Evolutionary conservation across 1,284 basidiomycete genomes (phyloP), one percentile per base, ranked within the genome.

Genomic region (Malassezia psittaci): DNA sequence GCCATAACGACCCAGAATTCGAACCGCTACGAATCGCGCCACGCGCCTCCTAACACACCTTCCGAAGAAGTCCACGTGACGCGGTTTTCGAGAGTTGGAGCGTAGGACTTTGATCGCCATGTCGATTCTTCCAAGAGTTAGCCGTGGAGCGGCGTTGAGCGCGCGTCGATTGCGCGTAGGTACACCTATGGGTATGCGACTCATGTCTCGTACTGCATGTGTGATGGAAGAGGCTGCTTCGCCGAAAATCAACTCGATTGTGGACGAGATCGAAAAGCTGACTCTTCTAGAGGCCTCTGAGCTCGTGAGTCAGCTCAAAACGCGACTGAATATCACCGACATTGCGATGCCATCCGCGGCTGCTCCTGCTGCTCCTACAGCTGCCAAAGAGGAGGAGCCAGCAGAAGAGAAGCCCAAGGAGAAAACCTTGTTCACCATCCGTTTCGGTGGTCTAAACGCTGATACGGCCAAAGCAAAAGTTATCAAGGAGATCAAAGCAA

Each of bases 241-340:
- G 49, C 82, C 88, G 21, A 85, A 83, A 74, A 82, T 99, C 64
- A 79, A 78, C 53, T 82, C 82, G 54, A 86, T 99, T 66, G 94
- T 98, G 24, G 89, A 98, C 76, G 85, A 89, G 76, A 96, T 99
- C 66, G 88, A 91, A 24, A 79, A 81, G 36, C 77, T 98, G 62
- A 91, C 90, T 18, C 80, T 98, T 48, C 79, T 99, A 57, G 93
- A 98, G 77, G 94, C 94, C 6, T 86, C 94, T n/a, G 91, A 98
- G 79, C 82, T 99, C 54, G 91, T 98, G 38, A 78, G 86, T 8
- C 79, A 85, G 41, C 81, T 99, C 69, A 98, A 98, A 90, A 82
- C 87, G 54, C 85, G 88, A 61, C 78, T 99, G 59, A 98, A 98
- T 77, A 99, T 99, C 66, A 88, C 91, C 77, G 94, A 98, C 78